Evolutionary conservation across 2,329 filamentous ascomycete genomes (phyloP), one percentile per base, ranked within the genome.

Genomic region (Cercospora sp.): DNA sequence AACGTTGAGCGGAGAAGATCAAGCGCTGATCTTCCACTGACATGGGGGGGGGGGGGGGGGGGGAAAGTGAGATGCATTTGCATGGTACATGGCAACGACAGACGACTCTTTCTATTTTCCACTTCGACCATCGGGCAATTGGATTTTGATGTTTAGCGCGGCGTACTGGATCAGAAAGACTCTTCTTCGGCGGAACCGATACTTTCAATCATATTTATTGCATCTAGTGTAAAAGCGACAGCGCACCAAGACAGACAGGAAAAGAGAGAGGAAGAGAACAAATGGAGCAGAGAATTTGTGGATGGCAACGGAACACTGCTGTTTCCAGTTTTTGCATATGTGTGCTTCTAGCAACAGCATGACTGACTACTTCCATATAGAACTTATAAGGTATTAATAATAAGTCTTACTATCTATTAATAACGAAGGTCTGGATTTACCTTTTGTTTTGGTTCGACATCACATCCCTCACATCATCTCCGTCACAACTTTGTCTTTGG

Each of bases 11-110:
- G 45, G 63, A 66, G 61, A 61, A 61, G 72, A 74, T 74, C 72
- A 74, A 74, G 72, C 70, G 72, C 72, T 74, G 73, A 73, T 73
- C 71, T 71, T 55, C 51, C 28, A n/a, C 40, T 43, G 13, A 24
- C 53, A 16, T 24, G 32, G 30, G 26, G 26, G 18, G 18, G 26
- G 26, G 30, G 32, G 30, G 26, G 26, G 18, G 18, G 26, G 26
- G 30, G 43, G 28, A 58, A 58, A 43, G 6, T 37, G 18, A 26
- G 30, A 57, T n/a, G 24, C 12, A 30, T 28, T 18, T 30, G 53
- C 26, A 57, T 18, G 26, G 49, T 24, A 30, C 12, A 57, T 12
- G 53, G 28, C 53, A n/a, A 30, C 12, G 53, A 57, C 37, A 40
- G 53, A 32, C 53, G 24, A 32, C 53, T n/a, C 26, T 30, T 16